A percentile compares a stretch with the other conserved stretches of the same genome.
These are phyloP conservation scores for Chalciporus sphaerocephalus DNA, from an alignment of 768 basidiomycete species.

Conservation along the genomic window DNA sequence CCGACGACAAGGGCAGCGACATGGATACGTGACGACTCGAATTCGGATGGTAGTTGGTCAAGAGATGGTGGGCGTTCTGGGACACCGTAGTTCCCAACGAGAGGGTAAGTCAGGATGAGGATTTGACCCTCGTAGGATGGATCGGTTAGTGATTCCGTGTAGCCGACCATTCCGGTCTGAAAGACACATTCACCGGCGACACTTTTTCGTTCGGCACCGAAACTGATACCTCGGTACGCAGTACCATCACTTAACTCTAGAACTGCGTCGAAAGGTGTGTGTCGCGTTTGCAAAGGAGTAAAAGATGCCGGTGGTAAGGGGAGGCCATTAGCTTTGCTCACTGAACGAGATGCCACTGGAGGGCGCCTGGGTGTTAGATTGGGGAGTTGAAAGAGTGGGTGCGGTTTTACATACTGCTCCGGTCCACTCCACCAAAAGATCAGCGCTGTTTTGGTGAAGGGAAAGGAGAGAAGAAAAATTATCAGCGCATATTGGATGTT, in stretches of 20 bases:
- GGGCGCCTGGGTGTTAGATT: background rate
- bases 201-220: conserved; percentile 88
- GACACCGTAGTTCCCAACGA: conserved; percentile 97
- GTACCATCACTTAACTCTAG: conserved; percentile 90
- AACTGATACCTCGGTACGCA: conserved; percentile 83
- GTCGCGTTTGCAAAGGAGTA: conserved; percentile 23
- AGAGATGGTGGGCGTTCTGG: conserved; percentile 56
- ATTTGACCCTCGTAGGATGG: conserved; percentile 99
- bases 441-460: conserved; percentile 44
- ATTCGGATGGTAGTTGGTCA: conserved; percentile 64
- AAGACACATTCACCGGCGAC: conserved; percentile 98
- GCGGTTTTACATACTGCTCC: conserved; percentile 28
- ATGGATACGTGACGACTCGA: conserved; percentile 95
- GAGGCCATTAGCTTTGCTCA: conserved; percentile 34
- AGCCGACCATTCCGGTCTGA: conserved; percentile 99
- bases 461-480: conserved; percentile 37
- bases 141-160: conserved; percentile 96
- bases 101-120: conserved; percentile 93
- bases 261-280: conserved; percentile 51
- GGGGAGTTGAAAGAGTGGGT: conserved; percentile 12
- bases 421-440: conserved; percentile 44
- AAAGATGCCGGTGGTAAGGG: conserved; percentile 36
- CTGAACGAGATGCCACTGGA: conserved; percentile 38
- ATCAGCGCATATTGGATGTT: conserved; percentile 5
- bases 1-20: conserved; percentile 87